A percentile compares a stretch with the other conserved stretches of the same genome.
Evolutionary conservation across 2,329 filamentous ascomycete species (phyloP).

Genomic region (Trichoderma aggressivum): DNA sequence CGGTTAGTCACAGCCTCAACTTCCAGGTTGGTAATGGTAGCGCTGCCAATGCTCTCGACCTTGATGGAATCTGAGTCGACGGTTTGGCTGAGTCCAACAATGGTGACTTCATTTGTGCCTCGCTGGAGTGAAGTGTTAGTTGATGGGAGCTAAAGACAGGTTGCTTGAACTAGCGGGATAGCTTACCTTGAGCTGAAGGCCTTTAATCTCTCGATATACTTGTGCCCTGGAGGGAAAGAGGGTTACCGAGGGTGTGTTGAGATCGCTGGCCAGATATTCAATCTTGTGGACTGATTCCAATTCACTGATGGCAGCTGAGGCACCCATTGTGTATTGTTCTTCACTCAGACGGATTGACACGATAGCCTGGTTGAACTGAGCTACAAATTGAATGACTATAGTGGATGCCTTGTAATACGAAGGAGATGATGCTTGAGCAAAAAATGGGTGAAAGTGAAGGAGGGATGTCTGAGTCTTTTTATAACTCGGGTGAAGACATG

Average conservation of each 20-base stretch:
- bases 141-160: background rate
- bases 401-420: background rate
- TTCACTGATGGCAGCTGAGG: slow-evolving; percentile 1
- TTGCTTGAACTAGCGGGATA: background rate
- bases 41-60: slow-evolving; percentile 54
- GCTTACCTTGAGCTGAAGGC: slow-evolving; percentile 38
- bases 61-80: slow-evolving; percentile 59
- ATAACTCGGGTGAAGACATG: background rate
- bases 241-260: slow-evolving; percentile 59
- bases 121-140: slow-evolving; percentile 3
- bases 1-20: slow-evolving; percentile 54
- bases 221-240: slow-evolving; percentile 61
- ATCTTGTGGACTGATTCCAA: slow-evolving; percentile 43
- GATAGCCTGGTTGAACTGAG: background rate
- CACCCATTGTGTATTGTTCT: background rate
- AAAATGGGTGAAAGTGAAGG: background rate
- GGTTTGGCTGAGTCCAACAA: slow-evolving; percentile 53
- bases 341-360: background rate
- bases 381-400: slow-evolving; percentile 15
- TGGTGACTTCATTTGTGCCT: slow-evolving; percentile 56
- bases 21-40: slow-evolving; percentile 59
- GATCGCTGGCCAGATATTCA: slow-evolving; percentile 54
- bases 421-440: background rate
- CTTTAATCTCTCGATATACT: slow-evolving; percentile 56
- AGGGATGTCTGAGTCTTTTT: background rate